Conservation (phyloP, 2,329 filamentous ascomycete genomes). For the Alternaria brassicae region DNA sequence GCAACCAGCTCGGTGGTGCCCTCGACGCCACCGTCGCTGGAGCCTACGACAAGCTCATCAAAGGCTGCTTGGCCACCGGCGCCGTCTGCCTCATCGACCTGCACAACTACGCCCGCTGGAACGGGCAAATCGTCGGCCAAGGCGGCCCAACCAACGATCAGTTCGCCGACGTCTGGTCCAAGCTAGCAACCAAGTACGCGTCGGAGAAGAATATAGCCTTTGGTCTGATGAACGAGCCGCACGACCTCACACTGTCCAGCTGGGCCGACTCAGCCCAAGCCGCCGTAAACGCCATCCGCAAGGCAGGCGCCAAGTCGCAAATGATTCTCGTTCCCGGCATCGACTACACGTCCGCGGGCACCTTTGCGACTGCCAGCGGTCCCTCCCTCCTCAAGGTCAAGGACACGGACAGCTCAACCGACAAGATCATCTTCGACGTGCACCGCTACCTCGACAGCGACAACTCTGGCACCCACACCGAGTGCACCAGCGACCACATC, state of each 20-base stretch:
- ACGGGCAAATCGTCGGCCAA: constrained; percentile 69
- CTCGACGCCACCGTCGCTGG: constrained; percentile 59
- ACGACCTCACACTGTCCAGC: constrained; percentile 60
- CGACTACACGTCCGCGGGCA: constrained; percentile 57
- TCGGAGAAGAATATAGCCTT: constrained; percentile 64
- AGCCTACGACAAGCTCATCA: constrained; percentile 63
- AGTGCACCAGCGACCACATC: constrained; percentile 39
- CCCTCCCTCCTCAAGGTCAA: constrained; percentile 61
- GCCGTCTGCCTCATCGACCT: constrained; percentile 67
- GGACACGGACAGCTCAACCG: constrained; percentile 66
- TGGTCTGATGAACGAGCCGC: constrained; percentile 73
- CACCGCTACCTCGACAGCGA: constrained; percentile 54
- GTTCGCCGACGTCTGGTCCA: constrained; percentile 65
- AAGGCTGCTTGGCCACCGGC: constrained; percentile 64
- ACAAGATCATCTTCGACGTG: constrained; percentile 59
- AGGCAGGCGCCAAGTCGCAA: constrained; percentile 67
- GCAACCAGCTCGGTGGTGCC: constrained; percentile 58
- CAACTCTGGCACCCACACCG: constrained; percentile 47
- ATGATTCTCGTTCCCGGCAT: constrained; percentile 71
- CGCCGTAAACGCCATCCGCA: constrained; percentile 70
- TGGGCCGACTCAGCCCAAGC: constrained; percentile 69
- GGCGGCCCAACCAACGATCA: constrained; percentile 67
- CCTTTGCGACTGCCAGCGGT: constrained; percentile 39
- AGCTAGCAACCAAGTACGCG: constrained; percentile 65
- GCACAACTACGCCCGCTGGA: constrained; percentile 61